Evolutionary conservation across 306 rosid genomes (phyloP), one percentile per base, ranked within the genome.

Genomic region (Lathyrus aphaca): DNA sequence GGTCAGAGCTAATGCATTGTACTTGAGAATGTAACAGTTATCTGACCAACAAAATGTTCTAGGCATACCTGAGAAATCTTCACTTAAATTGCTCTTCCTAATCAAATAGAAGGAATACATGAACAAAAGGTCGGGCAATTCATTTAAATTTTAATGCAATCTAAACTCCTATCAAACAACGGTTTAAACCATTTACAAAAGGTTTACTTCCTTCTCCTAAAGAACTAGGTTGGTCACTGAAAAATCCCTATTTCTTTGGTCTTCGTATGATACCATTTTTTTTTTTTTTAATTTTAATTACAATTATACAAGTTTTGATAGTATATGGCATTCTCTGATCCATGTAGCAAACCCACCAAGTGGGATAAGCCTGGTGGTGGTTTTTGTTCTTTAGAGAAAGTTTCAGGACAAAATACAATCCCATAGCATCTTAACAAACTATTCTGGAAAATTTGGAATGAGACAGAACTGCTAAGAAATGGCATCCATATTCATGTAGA

Each of bases 381-480:
- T 30, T 30, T 5, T 30, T 32, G 38, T 32, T 32, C 38, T 32
- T 32, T 32, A 32, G 38, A 32, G 38, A 32, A 32, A 32, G 38
- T 25, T 25, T 25, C 29, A 25, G 8, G 38, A 32, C 8, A 32
- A 32, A 32, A 32, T 16, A 8, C 17, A 50, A 21, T 8, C 25
- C 2, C 17, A n/a, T 13, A 42, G 29, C 63, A 51, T 53, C 58
- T 43, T 43, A 30, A 21, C 65, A 44, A 44, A 44, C 35, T 48
- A 42, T 53, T 53, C 38, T 76, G 76, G 5, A 53, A 62, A 4
- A 58, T 50, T 59, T 55, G 30, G 9, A 48, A 49, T 61, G 15
- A n/a, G 40, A 8, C 35, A 53, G 16, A 67, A 43, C 29, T 53
- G 23, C 18, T 13, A 72, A 15, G 14, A 64, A 73, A 57, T 30